These are phyloP conservation scores for Lenwebbia sp. DNA, from an alignment of 345 rosid genomes.

Conservation along the genomic window DNA sequence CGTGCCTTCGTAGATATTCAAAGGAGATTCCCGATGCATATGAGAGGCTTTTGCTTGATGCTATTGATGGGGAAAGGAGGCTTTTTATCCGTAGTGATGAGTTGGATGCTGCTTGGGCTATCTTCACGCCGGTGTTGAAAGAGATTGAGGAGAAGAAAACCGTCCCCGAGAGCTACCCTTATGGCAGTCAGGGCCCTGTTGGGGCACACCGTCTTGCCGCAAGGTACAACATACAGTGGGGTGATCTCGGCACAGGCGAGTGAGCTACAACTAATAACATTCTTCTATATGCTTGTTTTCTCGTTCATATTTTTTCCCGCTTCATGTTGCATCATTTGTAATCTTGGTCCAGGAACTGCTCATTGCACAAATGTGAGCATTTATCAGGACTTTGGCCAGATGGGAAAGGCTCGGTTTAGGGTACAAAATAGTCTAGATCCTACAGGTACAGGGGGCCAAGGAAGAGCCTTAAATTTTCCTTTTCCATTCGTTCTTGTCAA, in stretches of 20 bases:
- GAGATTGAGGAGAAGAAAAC: constrained; percentile 73
- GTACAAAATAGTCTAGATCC: not conserved
- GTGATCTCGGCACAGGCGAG: constrained; percentile 51
- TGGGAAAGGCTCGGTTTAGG: not conserved
- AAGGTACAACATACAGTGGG: constrained; percentile 79
- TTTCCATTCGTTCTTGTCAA: not conserved
- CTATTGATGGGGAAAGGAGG: constrained; percentile 89
- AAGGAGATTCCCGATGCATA: constrained; percentile 96
- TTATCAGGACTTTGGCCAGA: not conserved
- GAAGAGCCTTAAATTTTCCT: not conserved
- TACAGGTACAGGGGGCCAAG: not conserved
- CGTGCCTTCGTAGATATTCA: constrained; percentile 37
- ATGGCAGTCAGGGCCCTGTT: constrained; percentile 88
- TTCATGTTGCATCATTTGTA: not conserved
- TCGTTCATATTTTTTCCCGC: not conserved
- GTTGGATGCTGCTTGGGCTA: constrained; percentile 84
- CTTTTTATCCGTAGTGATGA: constrained; percentile 90
- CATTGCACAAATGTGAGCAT: not conserved
- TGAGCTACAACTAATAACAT: constrained; percentile 2
- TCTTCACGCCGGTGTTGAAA: constrained; percentile 68
- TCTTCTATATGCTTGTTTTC: not conserved
- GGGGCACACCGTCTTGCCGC: constrained; percentile 93
- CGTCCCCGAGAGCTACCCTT: constrained; percentile 74
- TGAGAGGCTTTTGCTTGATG: constrained; percentile 87
- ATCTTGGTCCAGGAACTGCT: not conserved